These are phyloP conservation scores for Hyaloscypha variabilis DNA, from an alignment of 495 filamentous ascomycete species.

Conservation along the genomic window DNA sequence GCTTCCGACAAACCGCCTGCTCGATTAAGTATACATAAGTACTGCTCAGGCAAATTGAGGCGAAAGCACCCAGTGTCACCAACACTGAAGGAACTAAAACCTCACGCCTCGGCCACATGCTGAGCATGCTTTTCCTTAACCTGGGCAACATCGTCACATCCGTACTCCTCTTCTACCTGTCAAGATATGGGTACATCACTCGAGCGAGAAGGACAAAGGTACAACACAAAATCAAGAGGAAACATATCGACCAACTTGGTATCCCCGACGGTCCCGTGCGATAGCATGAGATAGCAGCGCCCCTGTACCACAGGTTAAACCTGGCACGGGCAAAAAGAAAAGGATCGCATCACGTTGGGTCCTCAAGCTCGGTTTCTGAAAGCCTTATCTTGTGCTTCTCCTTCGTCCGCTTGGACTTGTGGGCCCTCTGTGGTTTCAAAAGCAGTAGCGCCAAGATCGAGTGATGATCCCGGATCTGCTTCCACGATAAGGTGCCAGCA, in stretches of 20 bases:
- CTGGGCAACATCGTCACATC: not conserved
- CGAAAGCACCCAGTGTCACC: conserved; percentile 4
- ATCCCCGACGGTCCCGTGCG: not conserved
- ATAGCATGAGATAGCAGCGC: not conserved
- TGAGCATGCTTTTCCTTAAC: not conserved
- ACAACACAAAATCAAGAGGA: not conserved
- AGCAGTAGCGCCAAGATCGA: not conserved
- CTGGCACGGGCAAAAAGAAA: not conserved
- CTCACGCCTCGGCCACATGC: not conserved
- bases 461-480: not conserved
- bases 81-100: not conserved
- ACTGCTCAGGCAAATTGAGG: not conserved
- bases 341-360: not conserved
- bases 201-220: not conserved
- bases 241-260: not conserved
- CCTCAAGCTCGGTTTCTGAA: not conserved
- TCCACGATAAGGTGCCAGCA: not conserved
- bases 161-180: not conserved
- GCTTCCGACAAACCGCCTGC: conserved; percentile 15
- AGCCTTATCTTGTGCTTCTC: not conserved
- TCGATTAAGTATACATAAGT: conserved; percentile 12
- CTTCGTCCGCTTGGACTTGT: not conserved
- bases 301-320: not conserved
- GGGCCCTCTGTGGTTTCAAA: not conserved
- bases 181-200: not conserved